These are phyloP conservation scores for Alternaria gaisen DNA, from an alignment of 2,329 filamentous ascomycete genomes.

Conservation along the genomic window DNA sequence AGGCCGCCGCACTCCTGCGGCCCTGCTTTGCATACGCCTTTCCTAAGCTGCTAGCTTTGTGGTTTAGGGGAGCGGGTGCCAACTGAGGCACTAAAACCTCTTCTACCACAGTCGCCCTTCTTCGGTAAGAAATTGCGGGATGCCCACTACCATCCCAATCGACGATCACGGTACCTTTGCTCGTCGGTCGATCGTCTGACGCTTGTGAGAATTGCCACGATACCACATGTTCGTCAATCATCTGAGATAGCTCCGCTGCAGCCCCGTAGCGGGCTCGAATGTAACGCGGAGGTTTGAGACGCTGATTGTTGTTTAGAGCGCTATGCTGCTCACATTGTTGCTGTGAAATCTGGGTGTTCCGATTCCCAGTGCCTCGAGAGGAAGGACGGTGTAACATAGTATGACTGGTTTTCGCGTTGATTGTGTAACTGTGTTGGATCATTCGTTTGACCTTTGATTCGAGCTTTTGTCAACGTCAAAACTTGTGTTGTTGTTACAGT, in stretches of 20 bases:
- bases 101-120: not conserved
- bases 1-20: not conserved
- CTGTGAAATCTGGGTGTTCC: not conserved
- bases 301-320: constrained; percentile 5
- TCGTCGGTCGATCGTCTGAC: not conserved
- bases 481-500: not conserved
- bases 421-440: not conserved
- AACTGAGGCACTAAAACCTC: not conserved
- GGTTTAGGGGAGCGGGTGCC: not conserved
- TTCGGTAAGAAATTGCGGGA: constrained; percentile 3
- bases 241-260: not conserved
- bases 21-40: not conserved
- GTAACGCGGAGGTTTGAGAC: constrained; percentile 17
- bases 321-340: not conserved
- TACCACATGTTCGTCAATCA: constrained; percentile 34
- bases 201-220: constrained; percentile 14
- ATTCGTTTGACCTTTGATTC: not conserved
- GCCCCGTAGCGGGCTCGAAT: constrained; percentile 5
- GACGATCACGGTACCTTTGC: constrained; percentile 32
- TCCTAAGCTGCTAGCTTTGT: not conserved
- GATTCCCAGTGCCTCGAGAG: constrained; percentile 6
- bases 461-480: not conserved
- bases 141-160: constrained; percentile 25
- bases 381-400: not conserved
- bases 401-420: not conserved